Evolutionary conservation across 306 rosid species (phyloP), one percentile per base, ranked within the genome.

Genomic region (Sphenostylis stenocarpa): DNA sequence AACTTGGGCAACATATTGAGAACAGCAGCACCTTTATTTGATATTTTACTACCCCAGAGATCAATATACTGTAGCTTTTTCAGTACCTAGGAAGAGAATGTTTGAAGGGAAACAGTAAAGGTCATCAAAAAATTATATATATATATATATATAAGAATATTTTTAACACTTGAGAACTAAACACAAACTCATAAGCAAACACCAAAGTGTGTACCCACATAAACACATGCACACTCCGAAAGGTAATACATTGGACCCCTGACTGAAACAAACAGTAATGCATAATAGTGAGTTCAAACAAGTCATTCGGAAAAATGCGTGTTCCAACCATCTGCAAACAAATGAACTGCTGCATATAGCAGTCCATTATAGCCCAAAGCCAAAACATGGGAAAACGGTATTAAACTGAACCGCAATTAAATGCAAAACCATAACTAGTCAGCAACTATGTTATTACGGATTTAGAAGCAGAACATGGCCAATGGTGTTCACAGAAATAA

Each of bases 41-140:
- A 86, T 85, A 95, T 80, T 76, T 85, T 60, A 85, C 97, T 95
- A 73, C 95, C 98, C 97, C 97, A 95, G 75, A 95, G 84, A 79
- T 92, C 97, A 75, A 95, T 91, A 83, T 88, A 85, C 39, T 84
- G 88, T 71, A 95, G 80, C 71, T 87, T 85, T 62, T 87, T 77
- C 74, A 95, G 93, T 63, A 87, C 96, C 98, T 91, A 77, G 60
- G 47, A 38, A 38, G 61, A 70, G 52, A 21, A 14, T 17, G 63
- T 56, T 70, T 38, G 57, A 72, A 67, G 43, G 38, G 31, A 72
- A 23, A 77, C 17, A 17, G 67, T 26, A 55, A 48, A 52, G 56
- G 38, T 57, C 74, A 75, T 12, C 0, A 26, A 12, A 24, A 14
- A 11, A 51, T 26, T 9, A 38, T 8, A 38, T 9, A 38, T 3